Conservation (phyloP, 148 eudicot species). For the Rhododendron vialii region DNA sequence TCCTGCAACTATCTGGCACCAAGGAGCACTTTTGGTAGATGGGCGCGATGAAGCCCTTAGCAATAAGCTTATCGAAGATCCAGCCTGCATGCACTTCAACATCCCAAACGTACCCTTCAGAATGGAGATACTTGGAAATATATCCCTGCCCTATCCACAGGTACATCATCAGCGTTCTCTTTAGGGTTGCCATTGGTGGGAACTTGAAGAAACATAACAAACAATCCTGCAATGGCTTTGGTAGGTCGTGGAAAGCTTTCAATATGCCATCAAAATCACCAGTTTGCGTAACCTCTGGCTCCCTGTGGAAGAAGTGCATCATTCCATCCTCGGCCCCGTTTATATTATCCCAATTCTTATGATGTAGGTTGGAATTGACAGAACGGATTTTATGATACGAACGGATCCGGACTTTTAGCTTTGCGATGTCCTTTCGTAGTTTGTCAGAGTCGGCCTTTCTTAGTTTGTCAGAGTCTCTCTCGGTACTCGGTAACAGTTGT, state of each 20-base stretch:
- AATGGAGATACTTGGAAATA: neutral
- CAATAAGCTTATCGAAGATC: neutral
- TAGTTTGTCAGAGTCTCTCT: neutral
- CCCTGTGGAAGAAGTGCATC: neutral
- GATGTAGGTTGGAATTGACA: neutral
- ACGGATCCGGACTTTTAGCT: neutral
- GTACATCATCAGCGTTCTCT: neutral
- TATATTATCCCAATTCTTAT: neutral
- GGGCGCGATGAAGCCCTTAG: conserved; percentile 24
- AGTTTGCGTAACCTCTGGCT: neutral
- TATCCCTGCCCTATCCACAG: neutral
- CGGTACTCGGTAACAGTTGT: neutral
- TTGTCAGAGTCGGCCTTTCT: neutral
- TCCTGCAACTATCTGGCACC: neutral
- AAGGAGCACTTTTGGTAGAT: neutral
- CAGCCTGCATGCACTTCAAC: no score
- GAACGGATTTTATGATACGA: neutral
- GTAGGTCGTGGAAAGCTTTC: neutral
- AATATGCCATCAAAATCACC: neutral
- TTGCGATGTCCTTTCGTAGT: neutral
- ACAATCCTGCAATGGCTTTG: neutral
- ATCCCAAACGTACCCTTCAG: no score
- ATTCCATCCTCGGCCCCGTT: neutral
- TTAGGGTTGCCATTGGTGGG: neutral
- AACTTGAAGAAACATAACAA: neutral